A percentile compares a stretch with the other conserved stretches of the same genome.
These are phyloP conservation scores for Pseudonectria buxi DNA, from an alignment of 2,329 filamentous ascomycete species.

Conservation along the genomic window DNA sequence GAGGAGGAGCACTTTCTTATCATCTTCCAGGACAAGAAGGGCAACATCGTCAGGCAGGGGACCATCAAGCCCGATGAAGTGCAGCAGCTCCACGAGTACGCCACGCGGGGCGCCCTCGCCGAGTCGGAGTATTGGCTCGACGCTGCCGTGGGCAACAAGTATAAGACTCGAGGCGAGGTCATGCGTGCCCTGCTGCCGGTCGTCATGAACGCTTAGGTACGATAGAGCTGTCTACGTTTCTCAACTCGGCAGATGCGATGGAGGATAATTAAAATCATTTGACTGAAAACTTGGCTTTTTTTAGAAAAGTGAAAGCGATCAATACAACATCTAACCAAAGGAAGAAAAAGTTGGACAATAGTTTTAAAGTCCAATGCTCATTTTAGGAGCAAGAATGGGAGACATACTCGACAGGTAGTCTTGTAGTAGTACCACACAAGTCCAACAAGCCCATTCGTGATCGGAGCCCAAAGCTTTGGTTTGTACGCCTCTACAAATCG, in stretches of 20 bases:
- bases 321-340: not conserved
- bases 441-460: too few relatives aligned
- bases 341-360: too few relatives aligned
- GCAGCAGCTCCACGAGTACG: not conserved
- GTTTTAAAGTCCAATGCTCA: too few relatives aligned
- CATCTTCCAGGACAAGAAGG: slow-evolving; percentile 2
- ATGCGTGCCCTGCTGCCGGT: slow-evolving; percentile 1
- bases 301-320: not conserved
- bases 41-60: slow-evolving; percentile 1
- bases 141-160: not conserved
- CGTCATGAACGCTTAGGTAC: not conserved
- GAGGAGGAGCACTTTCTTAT: slow-evolving; percentile 1
- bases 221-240: too few relatives aligned
- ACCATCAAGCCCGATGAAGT: slow-evolving; percentile 1
- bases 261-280: too few relatives aligned
- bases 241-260: too few relatives aligned
- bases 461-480: too few relatives aligned
- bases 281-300: too few relatives aligned
- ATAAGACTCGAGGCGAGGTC: slow-evolving; percentile 1
- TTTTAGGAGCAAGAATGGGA: too few relatives aligned
- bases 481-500: too few relatives aligned
- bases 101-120: not conserved
- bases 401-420: too few relatives aligned
- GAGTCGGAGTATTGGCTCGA: slow-evolving; percentile 1
- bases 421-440: too few relatives aligned